phyloP scores from a whole-genome alignment of 2,329 filamentous ascomycete species.

The Aspergillus sp. region DNA sequence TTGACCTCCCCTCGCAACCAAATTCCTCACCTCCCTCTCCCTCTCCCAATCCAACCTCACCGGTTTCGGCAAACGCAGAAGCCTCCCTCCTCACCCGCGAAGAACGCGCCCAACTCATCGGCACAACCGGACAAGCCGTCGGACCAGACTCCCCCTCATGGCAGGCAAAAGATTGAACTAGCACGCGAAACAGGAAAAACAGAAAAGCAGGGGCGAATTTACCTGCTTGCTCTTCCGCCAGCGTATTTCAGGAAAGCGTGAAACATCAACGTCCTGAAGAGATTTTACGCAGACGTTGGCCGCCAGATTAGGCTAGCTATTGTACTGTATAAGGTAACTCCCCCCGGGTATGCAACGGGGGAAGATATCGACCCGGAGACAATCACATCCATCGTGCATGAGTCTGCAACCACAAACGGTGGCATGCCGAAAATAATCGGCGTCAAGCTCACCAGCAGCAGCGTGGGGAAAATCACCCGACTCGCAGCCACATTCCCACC shows the following conservation, averaged over 20 bases:
- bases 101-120: conserved; percentile 54
- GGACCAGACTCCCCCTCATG: conserved; percentile 53
- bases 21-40: conserved; percentile 52
- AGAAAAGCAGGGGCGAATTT: conserved; percentile 57
- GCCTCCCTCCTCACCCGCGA: conserved; percentile 56
- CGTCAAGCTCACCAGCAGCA: conserved; percentile 60
- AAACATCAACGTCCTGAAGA: conserved; percentile 51
- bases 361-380: conserved; percentile 63
- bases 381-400: conserved; percentile 50
- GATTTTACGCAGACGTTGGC: conserved; percentile 57
- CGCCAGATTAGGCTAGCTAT: conserved; percentile 51
- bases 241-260: conserved; percentile 64
- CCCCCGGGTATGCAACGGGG: conserved; percentile 61
- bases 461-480: conserved; percentile 57
- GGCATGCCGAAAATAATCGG: conserved; percentile 51
- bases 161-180: conserved; percentile 59
- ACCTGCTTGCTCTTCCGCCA: conserved; percentile 56
- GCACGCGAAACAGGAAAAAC: conserved; percentile 58
- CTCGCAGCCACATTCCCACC: conserved; percentile 48
- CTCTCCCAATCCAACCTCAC: conserved; percentile 47
- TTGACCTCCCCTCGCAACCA: conserved; percentile 45
- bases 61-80: conserved; percentile 52
- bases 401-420: conserved; percentile 22
- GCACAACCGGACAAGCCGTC: conserved; percentile 51
- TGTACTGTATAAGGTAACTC: conserved; percentile 60